Base-by-base conservation (phyloP, 805 yeast species). In the Myxozyma monticola region DNA sequence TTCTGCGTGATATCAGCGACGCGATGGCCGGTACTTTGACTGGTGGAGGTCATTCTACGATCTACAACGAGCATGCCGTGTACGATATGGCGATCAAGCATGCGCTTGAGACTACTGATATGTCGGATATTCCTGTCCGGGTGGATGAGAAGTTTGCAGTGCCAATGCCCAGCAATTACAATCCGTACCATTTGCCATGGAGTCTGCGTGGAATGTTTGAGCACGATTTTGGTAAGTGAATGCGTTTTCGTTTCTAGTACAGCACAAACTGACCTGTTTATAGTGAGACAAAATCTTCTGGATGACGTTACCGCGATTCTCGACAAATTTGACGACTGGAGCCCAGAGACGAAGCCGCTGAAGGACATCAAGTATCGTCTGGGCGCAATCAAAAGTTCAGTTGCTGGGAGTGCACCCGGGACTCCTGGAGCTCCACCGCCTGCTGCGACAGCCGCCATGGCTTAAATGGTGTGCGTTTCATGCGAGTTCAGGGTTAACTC, bases 131-230 rank as follows among this genome's bases (percentile, higher is more conserved):
- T 1, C 59, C 68, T 35, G 63, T 64, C 33, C 38, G 51, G 18
- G 60, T 65, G 25, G 62, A 58, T 26, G 62, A 59, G 14, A 49
- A 50, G 25, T 86, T 83, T 63, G 79, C 79, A 42, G 74, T 86
- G 34, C 81, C 86, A 6, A 48, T 39, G 42, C 58, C 62, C 12
- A 68, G 84, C 17, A 88, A 88, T 1, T 71, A 78, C 24, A 90
- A 91, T 66, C 96, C 96, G 0, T 91, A 78, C 62, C 81, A 85
- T 51, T 70, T 91, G 33, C 98, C 98, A 1, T 91, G 97, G 96
- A 85, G 95, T 61, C 78, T 89, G 70, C 71, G 96, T 37, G 96
- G 96, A 0, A 70, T 91, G 37, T 68, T 89, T 26, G 82, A 79
- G 57, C 95, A 83, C 45, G 76, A 83, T 0, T 46, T 48, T 8